A percentile compares a stretch with the other conserved stretches of the same genome.
These are phyloP conservation scores for Breviolum minutum DNA, from an alignment of 73 alveolate genomes.

Conservation along the genomic window DNA sequence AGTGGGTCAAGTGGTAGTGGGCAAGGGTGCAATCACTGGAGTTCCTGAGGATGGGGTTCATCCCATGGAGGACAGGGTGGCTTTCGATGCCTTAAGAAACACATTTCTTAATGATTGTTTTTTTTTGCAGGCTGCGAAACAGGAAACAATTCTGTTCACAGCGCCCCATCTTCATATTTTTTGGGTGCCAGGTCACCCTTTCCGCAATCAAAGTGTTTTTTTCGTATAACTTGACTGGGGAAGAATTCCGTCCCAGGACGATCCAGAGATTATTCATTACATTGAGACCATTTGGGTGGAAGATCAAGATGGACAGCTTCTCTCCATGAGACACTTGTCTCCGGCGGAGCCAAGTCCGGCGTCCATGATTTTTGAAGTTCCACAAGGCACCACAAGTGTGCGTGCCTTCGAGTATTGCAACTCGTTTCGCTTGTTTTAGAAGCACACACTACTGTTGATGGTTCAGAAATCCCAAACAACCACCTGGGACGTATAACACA, in stretches of 20 bases:
- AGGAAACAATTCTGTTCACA: too few species aligned
- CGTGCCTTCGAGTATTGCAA: conserved; percentile 37
- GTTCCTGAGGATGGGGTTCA: conserved; percentile 8
- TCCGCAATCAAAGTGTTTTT: too few species aligned
- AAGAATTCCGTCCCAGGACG: conserved; percentile 28
- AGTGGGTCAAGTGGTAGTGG: conserved; percentile 67
- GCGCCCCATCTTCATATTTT: too few species aligned
- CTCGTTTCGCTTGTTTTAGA: too few species aligned
- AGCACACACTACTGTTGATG: too few species aligned
- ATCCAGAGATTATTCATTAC: conserved; percentile 31
- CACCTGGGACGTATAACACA: too few species aligned
- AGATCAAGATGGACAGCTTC: conserved; percentile 61
- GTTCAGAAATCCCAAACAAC: too few species aligned
- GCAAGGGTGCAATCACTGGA: conserved; percentile 66
- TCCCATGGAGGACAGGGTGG: neutral
- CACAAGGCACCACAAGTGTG: conserved; percentile 52
- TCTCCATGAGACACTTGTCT: conserved; percentile 59
- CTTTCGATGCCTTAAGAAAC: too few species aligned
- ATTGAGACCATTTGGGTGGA: conserved; percentile 73
- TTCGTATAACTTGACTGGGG: neutral
- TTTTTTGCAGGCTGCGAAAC: too few species aligned
- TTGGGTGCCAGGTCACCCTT: too few species aligned
- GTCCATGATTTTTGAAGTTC: conserved; percentile 58
- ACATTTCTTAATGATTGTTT: too few species aligned
- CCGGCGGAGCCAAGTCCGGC: conserved; percentile 73